These are phyloP conservation scores for Ustanciosporium gigantosporum DNA, from an alignment of 1,284 basidiomycete species.

Conservation along the genomic window DNA sequence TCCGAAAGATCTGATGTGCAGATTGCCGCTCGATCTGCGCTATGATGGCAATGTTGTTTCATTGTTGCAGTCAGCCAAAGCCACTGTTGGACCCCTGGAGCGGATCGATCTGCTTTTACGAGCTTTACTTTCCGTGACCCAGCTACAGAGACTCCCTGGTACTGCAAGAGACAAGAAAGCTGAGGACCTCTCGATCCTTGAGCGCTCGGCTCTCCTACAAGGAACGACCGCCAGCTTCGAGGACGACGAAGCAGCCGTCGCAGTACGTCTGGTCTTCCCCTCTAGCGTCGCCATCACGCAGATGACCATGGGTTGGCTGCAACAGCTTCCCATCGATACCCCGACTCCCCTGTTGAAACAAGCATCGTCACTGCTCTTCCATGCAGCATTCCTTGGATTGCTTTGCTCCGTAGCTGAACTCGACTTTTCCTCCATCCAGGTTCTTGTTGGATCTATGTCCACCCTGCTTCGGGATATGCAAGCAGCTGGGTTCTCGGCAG, in stretches of 20 bases:
- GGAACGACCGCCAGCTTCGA: constrained; percentile 15
- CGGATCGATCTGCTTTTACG: constrained; percentile 12
- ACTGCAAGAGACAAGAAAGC: background rate
- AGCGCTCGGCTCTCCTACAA: constrained; percentile 25
- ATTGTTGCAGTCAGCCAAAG: constrained; percentile 8
- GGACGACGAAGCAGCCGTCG: constrained; percentile 24
- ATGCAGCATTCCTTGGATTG: constrained; percentile 20
- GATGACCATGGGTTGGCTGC: no score
- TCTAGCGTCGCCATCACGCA: no score
- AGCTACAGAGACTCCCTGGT: background rate
- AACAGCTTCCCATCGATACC: no score
- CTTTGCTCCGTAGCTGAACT: constrained; percentile 26
- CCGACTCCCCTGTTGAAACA: background rate
- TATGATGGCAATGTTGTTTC: constrained; percentile 23
- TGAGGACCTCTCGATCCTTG: constrained; percentile 26
- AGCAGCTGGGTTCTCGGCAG: constrained; percentile 3
- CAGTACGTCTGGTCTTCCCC: constrained; percentile 29
- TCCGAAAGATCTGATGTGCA: no score
- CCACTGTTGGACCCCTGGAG: no score
- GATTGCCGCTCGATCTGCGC: constrained; percentile 18
- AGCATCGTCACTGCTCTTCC: constrained; percentile 12
- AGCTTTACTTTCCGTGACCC: constrained; percentile 3
- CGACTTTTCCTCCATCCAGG: constrained; percentile 41
- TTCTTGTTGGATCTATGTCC: constrained; percentile 34
- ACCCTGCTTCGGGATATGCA: constrained; percentile 11